These are phyloP conservation scores for Drechslera avenae DNA, from an alignment of 2,329 filamentous ascomycete species.

Conservation along the genomic window DNA sequence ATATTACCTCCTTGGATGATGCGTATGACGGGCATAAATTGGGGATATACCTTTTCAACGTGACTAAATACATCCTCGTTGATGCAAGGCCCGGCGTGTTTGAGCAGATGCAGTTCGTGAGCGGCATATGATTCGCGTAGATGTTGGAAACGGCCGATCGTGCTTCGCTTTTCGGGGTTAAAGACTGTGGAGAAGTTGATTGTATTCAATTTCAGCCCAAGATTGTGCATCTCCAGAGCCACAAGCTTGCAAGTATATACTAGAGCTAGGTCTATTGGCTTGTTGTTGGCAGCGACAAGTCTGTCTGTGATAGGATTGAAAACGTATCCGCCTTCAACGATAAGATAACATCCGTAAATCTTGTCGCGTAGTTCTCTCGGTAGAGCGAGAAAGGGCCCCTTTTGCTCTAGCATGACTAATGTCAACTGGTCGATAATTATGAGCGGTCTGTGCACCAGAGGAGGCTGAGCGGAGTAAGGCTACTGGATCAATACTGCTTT, in stretches of 20 bases:
- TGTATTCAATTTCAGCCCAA: not conserved
- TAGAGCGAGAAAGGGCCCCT: not conserved
- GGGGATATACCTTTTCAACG: not conserved
- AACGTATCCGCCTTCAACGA: not conserved
- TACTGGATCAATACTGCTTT: no score
- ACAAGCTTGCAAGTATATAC: not conserved
- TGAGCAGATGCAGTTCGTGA: not conserved
- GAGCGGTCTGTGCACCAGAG: no score
- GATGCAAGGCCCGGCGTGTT: not conserved
- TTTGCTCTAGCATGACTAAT: no score
- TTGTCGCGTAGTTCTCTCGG: not conserved
- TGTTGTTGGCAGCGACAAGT: not conserved
- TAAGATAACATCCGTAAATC: not conserved
- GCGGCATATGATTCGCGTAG: not conserved
- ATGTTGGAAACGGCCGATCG: not conserved
- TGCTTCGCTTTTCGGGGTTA: not conserved
- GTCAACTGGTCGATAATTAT: no score
- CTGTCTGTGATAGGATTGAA: not conserved
- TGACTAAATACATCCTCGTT: not conserved
- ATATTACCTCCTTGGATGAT: not conserved
- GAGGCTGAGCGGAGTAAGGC: no score
- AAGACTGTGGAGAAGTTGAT: not conserved
- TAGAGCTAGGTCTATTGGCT: not conserved
- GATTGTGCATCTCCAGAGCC: not conserved
- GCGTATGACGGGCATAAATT: not conserved